Evolutionary conservation across 768 basidiomycete genomes (phyloP), one percentile per base, ranked within the genome.

Genomic region (Kockovaella imperatae): DNA sequence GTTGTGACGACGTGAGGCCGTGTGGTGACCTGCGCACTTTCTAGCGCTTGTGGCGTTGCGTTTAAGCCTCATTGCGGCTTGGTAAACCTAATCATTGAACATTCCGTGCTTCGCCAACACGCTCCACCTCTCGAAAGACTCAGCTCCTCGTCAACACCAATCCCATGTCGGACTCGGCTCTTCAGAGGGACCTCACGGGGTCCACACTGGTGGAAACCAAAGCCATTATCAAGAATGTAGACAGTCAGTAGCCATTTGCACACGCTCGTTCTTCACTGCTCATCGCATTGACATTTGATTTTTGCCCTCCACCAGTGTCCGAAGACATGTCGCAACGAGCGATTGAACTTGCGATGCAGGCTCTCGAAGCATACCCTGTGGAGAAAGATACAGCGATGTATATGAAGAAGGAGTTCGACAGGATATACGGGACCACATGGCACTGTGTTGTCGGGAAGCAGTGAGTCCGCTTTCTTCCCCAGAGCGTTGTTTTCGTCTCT

Each of bases 371-470:
- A 72, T 87, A 82, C 76, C 83, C 79, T 73, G 84, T 95, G 76
- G 93, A 97, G 77, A 96, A 95, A 74, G 93, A 97, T 72, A 89
- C 96, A 68, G 93, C 93, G 14, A 89, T 91, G 34, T 83, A 86
- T 73, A 86, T 96, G 80, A 97, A 97, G 80, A 90, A 90, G 74
- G 89, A 95, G 76, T 89, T 91, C 70, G 93, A 97, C 78, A 78
- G 82, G 74, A 77, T 84, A 73, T 83, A 88, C 60, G 87, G 88
- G 21, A 82, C 87, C 48, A 95, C 91, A 60, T 97, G 93, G 93
- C 93, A 97, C 71, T 89, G 90, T 71, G 90, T 97, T 57, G 93
- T 93, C 42, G 93, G 93, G 52, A 96, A 93, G 78, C 95, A 96
- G 69, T 72, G 47, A 54, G 69, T 53, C 3, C 11, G 10, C 10